Evolutionary conservation across 2,329 filamentous ascomycete genomes (phyloP).

Genomic region (Knufia fluminis): DNA sequence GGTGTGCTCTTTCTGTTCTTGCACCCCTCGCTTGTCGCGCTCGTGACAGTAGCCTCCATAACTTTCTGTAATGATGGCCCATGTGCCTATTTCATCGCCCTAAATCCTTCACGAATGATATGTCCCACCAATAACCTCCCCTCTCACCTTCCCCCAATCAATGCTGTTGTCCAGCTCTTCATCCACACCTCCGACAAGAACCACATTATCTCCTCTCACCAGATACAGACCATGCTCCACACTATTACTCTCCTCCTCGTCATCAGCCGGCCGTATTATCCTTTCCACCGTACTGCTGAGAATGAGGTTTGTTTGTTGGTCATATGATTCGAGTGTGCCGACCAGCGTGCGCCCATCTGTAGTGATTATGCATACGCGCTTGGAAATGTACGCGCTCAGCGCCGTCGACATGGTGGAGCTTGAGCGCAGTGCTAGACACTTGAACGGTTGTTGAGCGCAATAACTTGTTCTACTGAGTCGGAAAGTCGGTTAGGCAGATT

Average conservation of each 20-base stretch:
- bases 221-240: slow-evolving; percentile 82
- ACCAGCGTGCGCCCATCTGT: slow-evolving; percentile 81
- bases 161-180: slow-evolving; percentile 83
- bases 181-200: slow-evolving; percentile 79
- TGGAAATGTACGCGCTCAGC: not conserved
- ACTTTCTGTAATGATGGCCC: no score
- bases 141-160: slow-evolving; percentile 73
- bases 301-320: slow-evolving; percentile 89
- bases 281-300: slow-evolving; percentile 76
- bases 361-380: slow-evolving; percentile 47
- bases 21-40: no score
- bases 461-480: no score
- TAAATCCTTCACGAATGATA: slow-evolving; percentile 22
- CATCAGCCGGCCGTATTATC: slow-evolving; percentile 77
- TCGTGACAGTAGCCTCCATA: no score
- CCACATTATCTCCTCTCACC: slow-evolving; percentile 89
- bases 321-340: slow-evolving; percentile 74
- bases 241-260: slow-evolving; percentile 69
- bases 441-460: no score
- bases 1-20: no score
- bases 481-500: no score
- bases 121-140: slow-evolving; percentile 22
- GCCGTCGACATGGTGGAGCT: not conserved
- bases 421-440: not conserved
- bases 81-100: no score